Percentiles rank a stretch among this genome's conserved stretches.
phyloP scores from a whole-genome alignment of 2,329 filamentous ascomycete species.

The Cryphonectria japonica region DNA sequence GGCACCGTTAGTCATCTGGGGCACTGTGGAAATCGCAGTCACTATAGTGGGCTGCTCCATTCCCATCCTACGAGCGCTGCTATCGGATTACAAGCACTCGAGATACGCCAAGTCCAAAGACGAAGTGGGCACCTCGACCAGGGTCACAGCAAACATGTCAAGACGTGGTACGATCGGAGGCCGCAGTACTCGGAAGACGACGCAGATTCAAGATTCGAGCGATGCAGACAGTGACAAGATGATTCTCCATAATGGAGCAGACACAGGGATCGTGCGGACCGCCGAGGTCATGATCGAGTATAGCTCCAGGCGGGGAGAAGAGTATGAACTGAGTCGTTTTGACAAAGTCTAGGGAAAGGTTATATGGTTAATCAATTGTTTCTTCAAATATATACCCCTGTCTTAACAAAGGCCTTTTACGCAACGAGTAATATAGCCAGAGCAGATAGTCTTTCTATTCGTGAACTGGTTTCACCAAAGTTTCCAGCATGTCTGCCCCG shows the following conservation, averaged over 20 bases:
- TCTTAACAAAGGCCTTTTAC: no score
- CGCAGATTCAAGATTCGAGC: background rate
- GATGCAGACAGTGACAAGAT: constrained; percentile 5
- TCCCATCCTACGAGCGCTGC: constrained; percentile 7
- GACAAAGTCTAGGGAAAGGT: background rate
- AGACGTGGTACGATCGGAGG: background rate
- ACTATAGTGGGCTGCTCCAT: constrained; percentile 12
- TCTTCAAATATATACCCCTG: background rate
- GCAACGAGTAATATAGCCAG: no score
- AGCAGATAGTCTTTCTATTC: no score
- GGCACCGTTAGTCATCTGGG: background rate
- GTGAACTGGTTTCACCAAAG: no score
- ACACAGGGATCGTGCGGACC: background rate
- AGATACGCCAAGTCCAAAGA: background rate
- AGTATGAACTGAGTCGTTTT: background rate
- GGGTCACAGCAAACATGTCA: background rate
- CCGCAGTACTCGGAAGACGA: background rate
- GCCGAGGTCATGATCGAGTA: background rate
- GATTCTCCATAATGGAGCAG: background rate
- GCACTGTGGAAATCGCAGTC: constrained; percentile 7
- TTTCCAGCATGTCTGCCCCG: no score
- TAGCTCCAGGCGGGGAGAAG: background rate
- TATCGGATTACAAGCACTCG: background rate
- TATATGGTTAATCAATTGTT: background rate
- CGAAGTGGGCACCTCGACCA: constrained; percentile 1